Base-by-base conservation (phyloP, 352 stramenopile genomes). In the Phytopythium aichiense region DNA sequence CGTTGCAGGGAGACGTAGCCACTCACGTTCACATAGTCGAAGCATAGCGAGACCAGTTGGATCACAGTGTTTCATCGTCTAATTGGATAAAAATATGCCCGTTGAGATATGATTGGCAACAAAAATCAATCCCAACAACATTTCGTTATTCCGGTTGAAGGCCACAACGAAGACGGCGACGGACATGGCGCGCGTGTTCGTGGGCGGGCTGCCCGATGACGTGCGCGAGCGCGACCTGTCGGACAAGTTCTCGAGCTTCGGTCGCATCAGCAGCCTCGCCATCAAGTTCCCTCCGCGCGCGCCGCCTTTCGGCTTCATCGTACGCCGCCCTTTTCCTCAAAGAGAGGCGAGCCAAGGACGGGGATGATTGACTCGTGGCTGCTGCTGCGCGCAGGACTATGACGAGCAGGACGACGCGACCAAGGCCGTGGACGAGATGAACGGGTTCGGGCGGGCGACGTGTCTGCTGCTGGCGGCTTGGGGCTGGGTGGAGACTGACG, bases 131-230 rank as follows among this genome's bases (percentile, higher is more conserved):
- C n/a, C n/a, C n/a, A n/a, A n/a, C n/a, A n/a, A n/a, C n/a, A n/a
- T n/a, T n/a, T n/a, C n/a, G n/a, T n/a, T n/a, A n/a, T n/a, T n/a
- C n/a, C n/a, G n/a, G n/a, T n/a, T n/a, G n/a, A n/a, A n/a, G n/a
- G n/a, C n/a, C n/a, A n/a, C n/a, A n/a, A n/a, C n/a, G n/a, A n/a
- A n/a, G n/a, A n/a, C n/a, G n/a, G n/a, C n/a, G n/a, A n/a, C n/a
- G 20, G 43, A 50, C 7, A 84, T 81, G 72, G 65, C 64, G 49
- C 76, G 76, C 23, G 71, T 84, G 56, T 84, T 76, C 56, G 80
- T 91, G 31, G 81, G 82, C 20, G 88, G 89, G 59, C 52, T 93
- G 59, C 80, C 84, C 55, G 62, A 76, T 1, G 62, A 76, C 49
- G 68, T 91, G 56, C 72, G 69, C 28, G 80, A 91, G 66, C 71